These are phyloP conservation scores for Lantana camara DNA, from an alignment of 257 asterid genomes.

Conservation along the genomic window DNA sequence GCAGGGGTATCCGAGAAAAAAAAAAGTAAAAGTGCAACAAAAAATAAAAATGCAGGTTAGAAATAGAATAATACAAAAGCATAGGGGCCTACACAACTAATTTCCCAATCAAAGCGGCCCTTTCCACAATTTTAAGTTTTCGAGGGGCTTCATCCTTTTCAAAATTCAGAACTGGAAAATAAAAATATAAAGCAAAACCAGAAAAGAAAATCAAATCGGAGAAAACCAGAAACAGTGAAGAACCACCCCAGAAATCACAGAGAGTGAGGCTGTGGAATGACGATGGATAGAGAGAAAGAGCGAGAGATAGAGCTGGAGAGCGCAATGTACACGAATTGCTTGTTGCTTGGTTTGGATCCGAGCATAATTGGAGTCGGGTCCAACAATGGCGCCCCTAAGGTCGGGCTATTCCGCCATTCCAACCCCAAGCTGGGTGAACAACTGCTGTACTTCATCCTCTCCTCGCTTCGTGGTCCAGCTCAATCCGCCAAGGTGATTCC, in stretches of 20 bases:
- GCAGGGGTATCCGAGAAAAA: too few species aligned
- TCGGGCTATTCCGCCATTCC: constrained; percentile 95
- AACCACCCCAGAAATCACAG: constrained; percentile 29
- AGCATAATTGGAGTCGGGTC: constrained; percentile 83
- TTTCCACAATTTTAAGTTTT: constrained; percentile 21
- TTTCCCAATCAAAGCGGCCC: not conserved
- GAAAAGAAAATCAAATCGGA: constrained; percentile 42
- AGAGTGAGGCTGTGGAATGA: constrained; percentile 54
- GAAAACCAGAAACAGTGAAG: too few species aligned
- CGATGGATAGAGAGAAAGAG: constrained; percentile 99
- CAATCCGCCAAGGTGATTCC: constrained; percentile 83
- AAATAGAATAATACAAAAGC: too few species aligned
- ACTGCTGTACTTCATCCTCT: constrained; percentile 87
- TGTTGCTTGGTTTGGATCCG: constrained; percentile 97
- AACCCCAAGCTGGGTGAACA: constrained; percentile 99
- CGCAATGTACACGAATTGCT: constrained; percentile 99
- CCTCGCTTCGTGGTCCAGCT: constrained; percentile 94
- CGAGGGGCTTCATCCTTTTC: constrained; percentile 18
- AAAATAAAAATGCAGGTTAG: too few species aligned
- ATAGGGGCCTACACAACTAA: too few species aligned
- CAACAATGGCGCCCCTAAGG: constrained; percentile 81
- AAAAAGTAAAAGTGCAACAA: too few species aligned
- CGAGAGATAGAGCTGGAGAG: constrained; percentile 98
- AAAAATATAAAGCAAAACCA: constrained; percentile 22
- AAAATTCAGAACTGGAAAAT: constrained; percentile 19